phyloP scores from a whole-genome alignment of 2,329 filamentous ascomycete species.

The Dothiorella sarmentorum region DNA sequence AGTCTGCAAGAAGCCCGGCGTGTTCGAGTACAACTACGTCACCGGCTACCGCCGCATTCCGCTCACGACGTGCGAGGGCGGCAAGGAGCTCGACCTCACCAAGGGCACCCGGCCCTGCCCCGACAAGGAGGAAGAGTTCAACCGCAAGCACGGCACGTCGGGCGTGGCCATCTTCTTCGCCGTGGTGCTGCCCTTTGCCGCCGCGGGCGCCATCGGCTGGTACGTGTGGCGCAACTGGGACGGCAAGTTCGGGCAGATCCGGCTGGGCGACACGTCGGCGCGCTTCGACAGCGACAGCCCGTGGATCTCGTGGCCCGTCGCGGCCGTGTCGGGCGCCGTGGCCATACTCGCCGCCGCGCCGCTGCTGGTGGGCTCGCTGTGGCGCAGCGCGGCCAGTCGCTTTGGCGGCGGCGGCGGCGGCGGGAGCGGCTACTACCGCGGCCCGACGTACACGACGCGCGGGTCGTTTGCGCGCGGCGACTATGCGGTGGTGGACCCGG shows the following conservation, averaged over 20 bases:
- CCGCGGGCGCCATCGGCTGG: constrained; percentile 73
- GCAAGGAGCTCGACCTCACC: constrained; percentile 69
- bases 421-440: constrained; percentile 50
- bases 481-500: constrained; percentile 83
- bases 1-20: constrained; percentile 61
- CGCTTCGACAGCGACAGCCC: constrained; percentile 66
- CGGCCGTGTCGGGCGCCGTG: constrained; percentile 52
- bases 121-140: constrained; percentile 77
- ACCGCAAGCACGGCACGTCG: constrained; percentile 66
- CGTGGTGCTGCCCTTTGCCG: constrained; percentile 68
- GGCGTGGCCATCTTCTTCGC: constrained; percentile 81
- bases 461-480: constrained; percentile 88
- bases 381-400: constrained; percentile 57
- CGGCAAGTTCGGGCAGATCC: constrained; percentile 83
- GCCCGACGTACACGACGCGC: constrained; percentile 77
- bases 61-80: constrained; percentile 79
- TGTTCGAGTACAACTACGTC: constrained; percentile 76
- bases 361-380: constrained; percentile 67
- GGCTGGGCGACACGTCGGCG: constrained; percentile 65
- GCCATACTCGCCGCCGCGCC: constrained; percentile 56
- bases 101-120: constrained; percentile 63
- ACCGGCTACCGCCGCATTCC: constrained; percentile 89
- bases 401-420: constrained; percentile 52
- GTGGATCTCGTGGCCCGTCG: constrained; percentile 73
- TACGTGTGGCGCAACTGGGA: constrained; percentile 83